Conservation (phyloP, 306 rosid genomes). For the Vigna nakashimae region DNA sequence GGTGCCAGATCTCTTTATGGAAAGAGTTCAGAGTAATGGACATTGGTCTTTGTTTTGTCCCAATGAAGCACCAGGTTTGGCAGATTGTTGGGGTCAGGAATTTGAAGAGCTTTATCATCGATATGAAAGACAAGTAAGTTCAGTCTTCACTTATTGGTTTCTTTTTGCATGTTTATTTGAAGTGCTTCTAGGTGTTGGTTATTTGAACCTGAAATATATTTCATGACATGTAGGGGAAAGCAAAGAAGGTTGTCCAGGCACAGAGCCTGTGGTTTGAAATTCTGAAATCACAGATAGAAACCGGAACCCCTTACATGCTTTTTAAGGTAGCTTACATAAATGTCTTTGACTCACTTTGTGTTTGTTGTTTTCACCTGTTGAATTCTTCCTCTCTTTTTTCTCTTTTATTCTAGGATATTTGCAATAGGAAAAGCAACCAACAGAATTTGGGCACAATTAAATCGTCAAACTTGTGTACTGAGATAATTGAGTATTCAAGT, state of each 20-base stretch:
- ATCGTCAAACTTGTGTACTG: slow-evolving; percentile 93
- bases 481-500: slow-evolving; percentile 86
- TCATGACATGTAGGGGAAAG: slow-evolving; percentile 63
- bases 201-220: background rate
- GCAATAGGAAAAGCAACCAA: slow-evolving; percentile 93
- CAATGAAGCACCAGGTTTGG: slow-evolving; percentile 74
- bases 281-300: slow-evolving; percentile 89
- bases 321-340: slow-evolving; percentile 65
- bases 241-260: slow-evolving; percentile 84
- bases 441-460: slow-evolving; percentile 93
- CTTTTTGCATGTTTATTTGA: background rate
- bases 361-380: background rate
- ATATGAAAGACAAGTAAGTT: slow-evolving; percentile 77
- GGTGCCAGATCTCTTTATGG: slow-evolving; percentile 97
- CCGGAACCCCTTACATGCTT: slow-evolving; percentile 98
- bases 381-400: background rate
- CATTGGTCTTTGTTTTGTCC: slow-evolving; percentile 95
- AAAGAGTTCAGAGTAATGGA: slow-evolving; percentile 84
- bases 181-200: background rate
- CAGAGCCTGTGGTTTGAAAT: slow-evolving; percentile 92
- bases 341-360: background rate
- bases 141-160: background rate
- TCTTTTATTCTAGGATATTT: slow-evolving; percentile 61
- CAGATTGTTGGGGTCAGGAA: slow-evolving; percentile 97
- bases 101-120: slow-evolving; percentile 70